Evolutionary conservation across 148 eudicot species (phyloP).

Genomic region (Euryodendron excelsum): DNA sequence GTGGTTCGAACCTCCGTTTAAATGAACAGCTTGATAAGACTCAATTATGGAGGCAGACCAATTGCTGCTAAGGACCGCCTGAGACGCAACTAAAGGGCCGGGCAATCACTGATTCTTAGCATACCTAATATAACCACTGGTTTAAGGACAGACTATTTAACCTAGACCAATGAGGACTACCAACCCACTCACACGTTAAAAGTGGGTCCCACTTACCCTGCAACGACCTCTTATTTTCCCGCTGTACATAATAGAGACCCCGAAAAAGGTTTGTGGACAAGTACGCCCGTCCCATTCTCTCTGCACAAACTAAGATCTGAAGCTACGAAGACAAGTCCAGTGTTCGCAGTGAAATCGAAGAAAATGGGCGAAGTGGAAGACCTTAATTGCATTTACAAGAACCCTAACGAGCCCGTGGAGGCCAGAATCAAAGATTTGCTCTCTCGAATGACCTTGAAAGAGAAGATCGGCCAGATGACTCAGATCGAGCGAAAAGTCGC

Average conservation of each 20-base stretch:
- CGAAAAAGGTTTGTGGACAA: too few relatives aligned
- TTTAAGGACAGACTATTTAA: too few relatives aligned
- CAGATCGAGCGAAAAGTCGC: constrained; percentile 76
- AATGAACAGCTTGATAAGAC: too few relatives aligned
- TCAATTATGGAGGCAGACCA: too few relatives aligned
- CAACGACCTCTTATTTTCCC: background rate
- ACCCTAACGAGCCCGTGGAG: constrained; percentile 67
- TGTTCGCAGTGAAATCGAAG: background rate
- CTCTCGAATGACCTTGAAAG: constrained; percentile 72
- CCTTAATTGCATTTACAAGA: constrained; percentile 50
- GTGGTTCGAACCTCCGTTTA: too few relatives aligned
- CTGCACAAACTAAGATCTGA: too few relatives aligned
- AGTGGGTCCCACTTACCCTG: background rate
- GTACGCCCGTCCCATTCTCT: too few relatives aligned
- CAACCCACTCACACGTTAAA: background rate
- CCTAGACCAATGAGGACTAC: too few relatives aligned
- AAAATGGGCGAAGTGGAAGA: constrained; percentile 18
- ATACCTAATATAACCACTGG: too few relatives aligned
- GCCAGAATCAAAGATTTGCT: constrained; percentile 68
- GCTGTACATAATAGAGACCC: background rate
- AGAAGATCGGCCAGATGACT: constrained; percentile 92
- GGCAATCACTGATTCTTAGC: too few relatives aligned
- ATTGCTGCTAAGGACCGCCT: too few relatives aligned
- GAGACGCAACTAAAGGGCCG: too few relatives aligned
- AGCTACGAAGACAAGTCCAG: constrained; percentile 34